phyloP scores from a whole-genome alignment of 257 asterid genomes.

The Solanum virginianum region DNA sequence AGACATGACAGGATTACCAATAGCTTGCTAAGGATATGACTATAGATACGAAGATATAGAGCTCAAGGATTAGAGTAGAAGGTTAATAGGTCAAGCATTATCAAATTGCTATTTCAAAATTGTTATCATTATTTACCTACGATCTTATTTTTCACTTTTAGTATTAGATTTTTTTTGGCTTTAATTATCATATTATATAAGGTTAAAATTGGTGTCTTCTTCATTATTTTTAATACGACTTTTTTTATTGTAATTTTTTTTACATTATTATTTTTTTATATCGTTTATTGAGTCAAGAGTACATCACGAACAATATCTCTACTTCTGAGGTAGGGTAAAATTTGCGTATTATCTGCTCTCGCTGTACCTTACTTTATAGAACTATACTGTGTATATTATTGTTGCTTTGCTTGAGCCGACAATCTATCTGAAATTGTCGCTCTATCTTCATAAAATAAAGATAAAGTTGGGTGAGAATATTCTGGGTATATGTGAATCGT shows the following conservation, averaged over 20 bases:
- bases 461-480: background rate
- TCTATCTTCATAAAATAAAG: background rate
- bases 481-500: background rate
- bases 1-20: background rate
- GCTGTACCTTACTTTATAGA: background rate
- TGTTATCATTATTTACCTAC: background rate
- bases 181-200: background rate
- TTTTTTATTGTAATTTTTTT: background rate
- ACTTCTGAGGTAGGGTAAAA: background rate
- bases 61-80: background rate
- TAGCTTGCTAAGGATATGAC: background rate
- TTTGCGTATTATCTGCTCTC: background rate
- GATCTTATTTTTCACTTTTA: background rate
- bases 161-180: background rate
- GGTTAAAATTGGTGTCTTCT: background rate
- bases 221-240: background rate
- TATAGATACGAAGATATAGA: background rate
- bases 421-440: background rate
- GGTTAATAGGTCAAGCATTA: background rate
- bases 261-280: background rate
- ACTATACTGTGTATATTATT: background rate
- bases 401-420: background rate
- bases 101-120: background rate
- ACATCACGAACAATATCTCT: background rate
- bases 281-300: background rate